These are phyloP conservation scores for Avena atlantica DNA, from an alignment of 176 grass and related monocot genomes.

Conservation along the genomic window DNA sequence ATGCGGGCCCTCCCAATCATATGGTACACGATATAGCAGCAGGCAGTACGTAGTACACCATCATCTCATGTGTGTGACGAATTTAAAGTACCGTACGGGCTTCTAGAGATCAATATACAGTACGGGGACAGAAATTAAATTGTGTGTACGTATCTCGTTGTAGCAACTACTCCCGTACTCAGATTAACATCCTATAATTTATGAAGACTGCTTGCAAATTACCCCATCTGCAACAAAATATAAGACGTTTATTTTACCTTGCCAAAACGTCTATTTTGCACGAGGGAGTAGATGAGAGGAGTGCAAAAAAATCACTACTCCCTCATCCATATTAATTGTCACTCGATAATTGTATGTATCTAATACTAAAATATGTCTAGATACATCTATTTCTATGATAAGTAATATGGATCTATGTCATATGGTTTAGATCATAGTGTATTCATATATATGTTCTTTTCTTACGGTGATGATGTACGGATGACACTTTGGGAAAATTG, in stretches of 20 bases:
- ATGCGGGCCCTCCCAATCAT: neutral
- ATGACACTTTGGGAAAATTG: neutral
- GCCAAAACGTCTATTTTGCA: too few species aligned
- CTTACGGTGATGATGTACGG: neutral
- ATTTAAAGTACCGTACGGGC: conserved; percentile 14
- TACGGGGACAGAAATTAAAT: neutral
- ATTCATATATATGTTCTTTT: neutral
- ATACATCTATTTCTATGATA: too few species aligned
- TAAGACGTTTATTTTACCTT: too few species aligned
- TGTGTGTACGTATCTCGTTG: neutral
- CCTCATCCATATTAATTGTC: too few species aligned
- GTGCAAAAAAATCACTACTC: too few species aligned
- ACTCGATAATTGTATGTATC: too few species aligned
- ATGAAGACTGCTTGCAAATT: neutral
- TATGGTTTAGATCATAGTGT: neutral
- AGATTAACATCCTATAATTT: neutral
- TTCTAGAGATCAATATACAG: neutral
- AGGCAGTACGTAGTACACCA: conserved; percentile 5
- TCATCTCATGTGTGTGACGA: conserved; percentile 25
- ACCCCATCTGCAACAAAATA: too few species aligned
- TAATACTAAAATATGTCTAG: too few species aligned
- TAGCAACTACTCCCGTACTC: neutral
- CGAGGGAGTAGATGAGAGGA: too few species aligned
- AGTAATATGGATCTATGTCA: too few species aligned
- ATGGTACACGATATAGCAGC: neutral